Base-by-base conservation (phyloP, 371 early-diverging fungal genomes). In the Actinomucor elegans region DNA sequence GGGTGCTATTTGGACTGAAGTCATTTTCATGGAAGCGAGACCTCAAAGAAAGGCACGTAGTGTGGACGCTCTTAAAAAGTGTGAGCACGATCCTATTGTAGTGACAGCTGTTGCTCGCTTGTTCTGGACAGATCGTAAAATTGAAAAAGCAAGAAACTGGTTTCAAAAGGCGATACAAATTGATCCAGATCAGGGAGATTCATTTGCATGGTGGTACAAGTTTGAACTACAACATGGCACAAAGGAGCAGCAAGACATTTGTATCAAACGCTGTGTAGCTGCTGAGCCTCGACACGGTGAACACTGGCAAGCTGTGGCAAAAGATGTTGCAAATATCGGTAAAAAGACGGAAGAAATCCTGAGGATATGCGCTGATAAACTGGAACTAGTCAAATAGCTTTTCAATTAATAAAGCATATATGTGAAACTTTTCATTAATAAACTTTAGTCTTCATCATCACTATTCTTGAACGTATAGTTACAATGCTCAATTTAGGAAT, bases 201-300 rank as follows among this genome's bases (percentile, higher is more conserved):
- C 91, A 1, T 98, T 94, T 93, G 97, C 94, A 8, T 97, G 94
- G 93, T 93, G 89, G 85, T 87, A 87, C 53, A 87, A 88, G 50
- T 96, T 97, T 74, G 98, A 98, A 71, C 47, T 71, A 37, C 80
- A 86, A 56, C 87, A 93, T 59, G 92, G 94, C 0, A 81, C 74
- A 11, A 77, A 77, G 46, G 79, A 77, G 28, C 75, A 74, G 45
- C 84, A 84, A 29, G 52, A 69, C 10, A 66, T 76, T 17, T 74
- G 94, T 28, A 69, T 91, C n/a, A 69, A 71, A 35, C 77, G 81
- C 20, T 96, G 93, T 66, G 75, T 79, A 0, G 73, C 75, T 4
- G 90, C 96, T 3, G 92, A 92, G 46, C 98, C 98, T 8, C 83
- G 80, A 40, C 95, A 96, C 63, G 98, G 98, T 28, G 92, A 92